Evolutionary conservation across 2,329 filamentous ascomycete species (phyloP), one percentile per base, ranked within the genome.

Genomic region (Dactylellina haptotyla): DNA sequence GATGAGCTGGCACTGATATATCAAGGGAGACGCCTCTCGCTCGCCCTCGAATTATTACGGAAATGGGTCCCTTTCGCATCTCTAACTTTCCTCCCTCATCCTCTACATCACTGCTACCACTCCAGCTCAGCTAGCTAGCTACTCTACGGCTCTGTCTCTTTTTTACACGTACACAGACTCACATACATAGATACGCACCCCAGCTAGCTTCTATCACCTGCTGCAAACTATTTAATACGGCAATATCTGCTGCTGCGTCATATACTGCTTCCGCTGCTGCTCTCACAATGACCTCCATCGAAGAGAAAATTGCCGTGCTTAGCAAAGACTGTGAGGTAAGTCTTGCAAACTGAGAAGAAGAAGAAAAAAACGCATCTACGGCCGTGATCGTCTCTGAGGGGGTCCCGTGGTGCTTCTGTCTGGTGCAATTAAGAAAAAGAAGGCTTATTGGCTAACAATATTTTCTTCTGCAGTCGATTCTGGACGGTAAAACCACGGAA

Each of bases 1-100:
- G 66, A 71, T 71, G 66, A 71, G 66, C 66, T 71, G 66, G 66
- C 66, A 71, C 58, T 63, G 66, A 63, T 63, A 63, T 63, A 71
- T 71, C 58, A 64, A 63, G 34, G 45, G 50, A 67, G 41, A 58
- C 50, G 45, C 45, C 43, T 51, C 45, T 53, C 46, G 32, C 46
- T 45, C 41, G 9, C 41, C 41, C 41, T 45, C 45, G 45, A 18
- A 23, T 8, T 20, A 30, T 46, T 25, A 46, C 45, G 20, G 28
- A 50, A 51, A 63, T 50, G 45, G 45, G 28, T 43, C 32, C 32
- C 56, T 37, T 70, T 61, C 65, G 57, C 65, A 70, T 70, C 65
- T 59, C 54, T 53, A 43, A 26, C 43, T 26, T 25, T 43, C 12
- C 30, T 37, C 26, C 25, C 30, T 26, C 57, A 34, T 63, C 45